A percentile compares a stretch with the other conserved stretches of the same genome.
Conservation (phyloP, 1,284 basidiomycete genomes). For the Inonotus obliquus region DNA sequence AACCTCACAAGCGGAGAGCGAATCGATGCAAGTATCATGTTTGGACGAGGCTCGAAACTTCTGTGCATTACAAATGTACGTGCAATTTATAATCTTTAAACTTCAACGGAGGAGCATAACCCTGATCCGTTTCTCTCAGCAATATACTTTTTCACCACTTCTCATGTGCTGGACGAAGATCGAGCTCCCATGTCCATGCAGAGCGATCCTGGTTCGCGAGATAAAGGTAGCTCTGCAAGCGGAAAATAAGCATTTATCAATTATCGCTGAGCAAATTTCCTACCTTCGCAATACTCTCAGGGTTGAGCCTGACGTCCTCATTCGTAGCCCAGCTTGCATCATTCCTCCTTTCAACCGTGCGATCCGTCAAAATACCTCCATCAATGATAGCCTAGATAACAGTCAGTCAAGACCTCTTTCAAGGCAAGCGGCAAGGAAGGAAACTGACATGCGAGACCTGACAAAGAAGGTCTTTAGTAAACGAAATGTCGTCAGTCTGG, state of each 20-base stretch:
- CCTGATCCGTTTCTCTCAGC: too few species aligned
- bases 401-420: too few species aligned
- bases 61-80: neutral
- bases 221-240: slow-evolving; percentile 41
- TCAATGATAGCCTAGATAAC: neutral
- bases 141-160: slow-evolving; percentile 27
- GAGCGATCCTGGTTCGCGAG: slow-evolving; percentile 57
- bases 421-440: neutral
- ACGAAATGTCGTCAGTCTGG: neutral
- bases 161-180: slow-evolving; percentile 45
- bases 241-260: neutral
- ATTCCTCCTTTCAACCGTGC: neutral
- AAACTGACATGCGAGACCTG: slow-evolving; percentile 10
- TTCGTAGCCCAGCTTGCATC: slow-evolving; percentile 24
- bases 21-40: too few species aligned
- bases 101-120: too few species aligned
- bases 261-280: neutral
- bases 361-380: slow-evolving; percentile 13
- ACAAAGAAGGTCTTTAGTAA: neutral
- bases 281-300: slow-evolving; percentile 28
- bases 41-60: too few species aligned
- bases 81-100: too few species aligned
- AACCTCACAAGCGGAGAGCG: too few species aligned
- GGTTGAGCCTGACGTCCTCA: slow-evolving; percentile 23
- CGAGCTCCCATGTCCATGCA: slow-evolving; percentile 68